A percentile compares a stretch with the other conserved stretches of the same genome.
Evolutionary conservation across 805 yeast species (phyloP).

Genomic region (Aciculoconidium aculeatum): DNA sequence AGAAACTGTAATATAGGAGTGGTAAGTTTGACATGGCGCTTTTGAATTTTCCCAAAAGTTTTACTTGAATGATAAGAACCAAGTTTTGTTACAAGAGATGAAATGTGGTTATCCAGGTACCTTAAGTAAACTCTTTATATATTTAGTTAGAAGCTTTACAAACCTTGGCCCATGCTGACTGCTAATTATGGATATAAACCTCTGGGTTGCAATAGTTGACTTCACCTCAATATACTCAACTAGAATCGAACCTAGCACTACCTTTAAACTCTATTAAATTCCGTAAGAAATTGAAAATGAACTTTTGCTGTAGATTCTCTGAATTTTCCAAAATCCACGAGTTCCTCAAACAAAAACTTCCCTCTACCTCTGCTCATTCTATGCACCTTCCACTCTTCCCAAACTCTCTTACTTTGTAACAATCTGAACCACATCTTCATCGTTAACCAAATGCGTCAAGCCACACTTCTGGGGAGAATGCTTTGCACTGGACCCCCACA

Average conservation of each 20-base stretch:
- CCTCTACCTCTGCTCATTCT: neutral
- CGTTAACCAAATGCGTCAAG: conserved; percentile 70
- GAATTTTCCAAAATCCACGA: neutral
- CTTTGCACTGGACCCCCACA: conserved; percentile 94
- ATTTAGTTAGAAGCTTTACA: no score
- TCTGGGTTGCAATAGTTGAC: no score
- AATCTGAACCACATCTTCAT: conserved; percentile 90
- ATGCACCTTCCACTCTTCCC: neutral
- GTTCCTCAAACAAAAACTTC: neutral
- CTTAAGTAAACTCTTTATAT: no score
- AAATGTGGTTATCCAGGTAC: no score
- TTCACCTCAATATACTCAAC: no score
- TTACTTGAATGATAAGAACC: neutral
- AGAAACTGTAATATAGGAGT: neutral
- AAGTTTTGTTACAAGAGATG: no score
- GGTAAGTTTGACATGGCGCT: neutral
- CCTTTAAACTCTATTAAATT: neutral
- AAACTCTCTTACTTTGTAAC: conserved; percentile 87
- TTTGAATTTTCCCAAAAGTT: neutral
- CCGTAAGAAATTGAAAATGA: neutral
- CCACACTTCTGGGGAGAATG: conserved; percentile 98
- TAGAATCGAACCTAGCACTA: neutral
- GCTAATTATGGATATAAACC: no score
- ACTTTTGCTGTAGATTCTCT: neutral
- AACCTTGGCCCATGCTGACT: no score